Evolutionary conservation across 345 rosid genomes (phyloP).

Genomic region (Salix purpurea): DNA sequence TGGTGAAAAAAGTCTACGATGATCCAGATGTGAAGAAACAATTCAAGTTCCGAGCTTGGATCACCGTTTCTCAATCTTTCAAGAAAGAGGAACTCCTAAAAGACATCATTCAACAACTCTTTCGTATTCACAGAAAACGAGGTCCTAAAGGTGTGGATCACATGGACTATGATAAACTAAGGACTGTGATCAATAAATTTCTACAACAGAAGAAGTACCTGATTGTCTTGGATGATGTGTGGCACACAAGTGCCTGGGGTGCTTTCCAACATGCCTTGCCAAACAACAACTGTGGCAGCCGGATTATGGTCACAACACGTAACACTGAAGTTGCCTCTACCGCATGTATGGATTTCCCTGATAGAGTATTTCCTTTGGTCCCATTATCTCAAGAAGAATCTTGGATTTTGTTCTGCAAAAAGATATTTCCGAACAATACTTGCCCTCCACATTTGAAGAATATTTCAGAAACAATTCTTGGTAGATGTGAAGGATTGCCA

Average conservation of each 20-base stretch:
- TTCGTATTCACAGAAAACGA: background rate
- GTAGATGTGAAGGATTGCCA: slow-evolving; percentile 26
- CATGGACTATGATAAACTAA: background rate
- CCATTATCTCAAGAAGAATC: slow-evolving; percentile 13
- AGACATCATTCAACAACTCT: slow-evolving; percentile 14
- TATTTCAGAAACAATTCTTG: slow-evolving; percentile 7
- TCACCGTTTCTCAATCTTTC: slow-evolving; percentile 9
- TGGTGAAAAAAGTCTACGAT: slow-evolving; percentile 10
- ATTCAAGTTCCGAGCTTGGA: slow-evolving; percentile 20
- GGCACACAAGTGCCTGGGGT: slow-evolving; percentile 17
- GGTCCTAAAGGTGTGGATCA: slow-evolving; percentile 2
- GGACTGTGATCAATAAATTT: background rate
- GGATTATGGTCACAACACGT: slow-evolving; percentile 29
- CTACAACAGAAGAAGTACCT: slow-evolving; percentile 14
- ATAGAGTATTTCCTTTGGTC: slow-evolving; percentile 6
- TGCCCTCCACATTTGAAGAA: slow-evolving; percentile 20
- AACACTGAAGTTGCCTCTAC: slow-evolving; percentile 16
- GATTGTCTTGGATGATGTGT: slow-evolving; percentile 21
- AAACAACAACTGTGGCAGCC: slow-evolving; percentile 8
- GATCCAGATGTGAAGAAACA: slow-evolving; percentile 16
- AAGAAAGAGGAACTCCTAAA: slow-evolving; percentile 10
- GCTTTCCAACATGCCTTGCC: slow-evolving; percentile 23
- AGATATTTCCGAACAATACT: slow-evolving; percentile 11
- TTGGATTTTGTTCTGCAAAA: slow-evolving; percentile 22
- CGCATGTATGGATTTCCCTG: slow-evolving; percentile 8